phyloP scores from a whole-genome alignment of 2,329 filamentous ascomycete genomes.

The Botrytis sinoallii region DNA sequence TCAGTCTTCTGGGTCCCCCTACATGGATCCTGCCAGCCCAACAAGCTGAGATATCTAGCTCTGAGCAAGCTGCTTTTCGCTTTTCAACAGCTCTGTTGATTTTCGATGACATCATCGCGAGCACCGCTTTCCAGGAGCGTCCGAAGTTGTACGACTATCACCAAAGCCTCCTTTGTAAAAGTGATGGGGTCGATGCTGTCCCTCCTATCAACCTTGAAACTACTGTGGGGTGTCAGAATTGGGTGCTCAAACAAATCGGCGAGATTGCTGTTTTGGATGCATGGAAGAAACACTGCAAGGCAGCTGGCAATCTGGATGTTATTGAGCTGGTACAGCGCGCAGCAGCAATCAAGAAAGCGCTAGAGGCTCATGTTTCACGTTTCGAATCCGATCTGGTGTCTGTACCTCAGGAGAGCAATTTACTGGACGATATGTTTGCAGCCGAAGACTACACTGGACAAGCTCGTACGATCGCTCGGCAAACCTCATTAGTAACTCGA shows the following conservation, averaged over 20 bases:
- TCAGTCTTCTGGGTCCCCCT: conserved; percentile 22
- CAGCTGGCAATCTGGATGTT: conserved; percentile 44
- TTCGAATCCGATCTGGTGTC: background rate
- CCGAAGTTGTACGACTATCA: conserved; percentile 47
- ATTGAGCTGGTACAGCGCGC: conserved; percentile 47
- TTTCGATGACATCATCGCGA: conserved; percentile 49
- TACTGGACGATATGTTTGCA: conserved; percentile 23
- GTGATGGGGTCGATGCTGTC: conserved; percentile 32
- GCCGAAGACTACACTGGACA: conserved; percentile 18
- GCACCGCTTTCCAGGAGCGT: conserved; percentile 44
- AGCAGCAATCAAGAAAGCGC: conserved; percentile 38
- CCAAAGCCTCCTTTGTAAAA: conserved; percentile 36
- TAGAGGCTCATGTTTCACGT: conserved; percentile 24
- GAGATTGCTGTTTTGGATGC: conserved; percentile 52
- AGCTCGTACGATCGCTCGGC: conserved; percentile 17
- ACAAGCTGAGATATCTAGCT: conserved; percentile 36
- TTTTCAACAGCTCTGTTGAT: conserved; percentile 51
- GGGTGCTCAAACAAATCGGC: conserved; percentile 51
- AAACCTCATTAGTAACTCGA: conserved; percentile 22
- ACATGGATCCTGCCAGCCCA: conserved; percentile 21
- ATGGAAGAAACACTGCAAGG: conserved; percentile 54
- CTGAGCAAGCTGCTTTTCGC: conserved; percentile 50
- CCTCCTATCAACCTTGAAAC: conserved; percentile 46
- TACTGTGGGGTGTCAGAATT: conserved; percentile 54
- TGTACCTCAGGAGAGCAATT: background rate